A percentile compares a stretch with the other conserved stretches of the same genome.
These are phyloP conservation scores for Alternaria sp. DNA, from an alignment of 2,329 filamentous ascomycete genomes.

Conservation along the genomic window DNA sequence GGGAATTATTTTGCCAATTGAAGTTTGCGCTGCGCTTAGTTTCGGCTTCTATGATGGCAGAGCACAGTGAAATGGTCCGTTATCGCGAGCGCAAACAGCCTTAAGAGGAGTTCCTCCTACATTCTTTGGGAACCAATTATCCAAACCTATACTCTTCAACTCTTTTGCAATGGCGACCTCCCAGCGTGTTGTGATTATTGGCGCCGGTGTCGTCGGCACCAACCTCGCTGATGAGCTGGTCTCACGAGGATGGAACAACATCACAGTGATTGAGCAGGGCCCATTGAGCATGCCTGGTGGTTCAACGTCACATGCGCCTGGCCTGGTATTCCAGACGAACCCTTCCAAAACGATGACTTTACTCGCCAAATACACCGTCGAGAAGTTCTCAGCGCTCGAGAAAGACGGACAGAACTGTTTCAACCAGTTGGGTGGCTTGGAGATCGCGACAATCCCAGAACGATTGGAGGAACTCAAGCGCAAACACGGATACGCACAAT, in stretches of 20 bases:
- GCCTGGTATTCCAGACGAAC: conserved; percentile 71
- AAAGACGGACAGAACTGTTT: conserved; percentile 59
- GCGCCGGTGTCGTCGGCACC: conserved; percentile 70
- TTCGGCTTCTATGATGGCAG: conserved; percentile 27
- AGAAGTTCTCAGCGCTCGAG: conserved; percentile 65
- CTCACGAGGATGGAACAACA: conserved; percentile 67
- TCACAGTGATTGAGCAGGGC: conserved; percentile 71
- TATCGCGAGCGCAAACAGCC: conserved; percentile 29
- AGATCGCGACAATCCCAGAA: conserved; percentile 68
- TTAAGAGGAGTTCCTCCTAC: conserved; percentile 21
- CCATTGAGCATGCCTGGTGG: conserved; percentile 69
- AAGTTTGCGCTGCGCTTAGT: conserved; percentile 34
- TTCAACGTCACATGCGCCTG: conserved; percentile 71
- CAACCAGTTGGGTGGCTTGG: conserved; percentile 69
- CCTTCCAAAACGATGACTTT: conserved; percentile 65
- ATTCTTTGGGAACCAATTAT: conserved; percentile 3
- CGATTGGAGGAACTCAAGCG: conserved; percentile 68
- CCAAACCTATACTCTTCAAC: neutral
- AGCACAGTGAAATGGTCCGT: conserved; percentile 27
- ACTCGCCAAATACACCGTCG: conserved; percentile 68
- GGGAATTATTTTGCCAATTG: conserved; percentile 36
- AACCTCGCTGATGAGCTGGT: conserved; percentile 72
- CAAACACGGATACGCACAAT: conserved; percentile 67
- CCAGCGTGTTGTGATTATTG: conserved; percentile 56
- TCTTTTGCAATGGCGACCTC: conserved; percentile 34